Evolutionary conservation across 139 green algal species (phyloP).

Genomic region (Auxenochlorella pyrenoidosa): DNA sequence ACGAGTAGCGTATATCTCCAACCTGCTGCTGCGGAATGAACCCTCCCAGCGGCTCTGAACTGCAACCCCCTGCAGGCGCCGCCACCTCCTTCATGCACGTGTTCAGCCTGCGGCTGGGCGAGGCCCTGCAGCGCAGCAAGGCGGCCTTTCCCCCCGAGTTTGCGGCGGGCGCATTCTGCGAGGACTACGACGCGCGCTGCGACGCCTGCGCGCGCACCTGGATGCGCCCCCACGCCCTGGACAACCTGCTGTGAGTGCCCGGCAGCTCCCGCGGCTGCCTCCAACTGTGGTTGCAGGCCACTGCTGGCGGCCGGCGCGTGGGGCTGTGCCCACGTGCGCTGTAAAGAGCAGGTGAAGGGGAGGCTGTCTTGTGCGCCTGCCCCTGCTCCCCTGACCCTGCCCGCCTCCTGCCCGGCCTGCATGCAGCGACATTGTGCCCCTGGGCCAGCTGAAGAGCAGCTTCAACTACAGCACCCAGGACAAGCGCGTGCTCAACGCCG

Average conservation of each 20-base stretch:
- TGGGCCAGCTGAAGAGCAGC: conserved; percentile 73
- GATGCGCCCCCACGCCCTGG: conserved; percentile 84
- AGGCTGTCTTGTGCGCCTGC: no score
- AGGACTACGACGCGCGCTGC: conserved; percentile 82
- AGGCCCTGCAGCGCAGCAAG: conserved; percentile 64
- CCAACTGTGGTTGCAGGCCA: no score
- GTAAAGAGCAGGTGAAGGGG: no score
- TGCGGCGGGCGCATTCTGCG: conserved; percentile 65
- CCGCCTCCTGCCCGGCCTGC: not conserved
- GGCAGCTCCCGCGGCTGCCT: not conserved
- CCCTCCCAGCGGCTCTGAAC: conserved; percentile 43
- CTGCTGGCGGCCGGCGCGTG: no score
- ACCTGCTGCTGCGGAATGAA: no score
- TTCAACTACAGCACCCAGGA: conserved; percentile 90
- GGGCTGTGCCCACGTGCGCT: no score
- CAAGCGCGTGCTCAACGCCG: conserved; percentile 92
- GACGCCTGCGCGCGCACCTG: conserved; percentile 85
- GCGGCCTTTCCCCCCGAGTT: conserved; percentile 73
- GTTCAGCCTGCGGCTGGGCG: conserved; percentile 64
- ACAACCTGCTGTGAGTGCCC: conserved; percentile 81
- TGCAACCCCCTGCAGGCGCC: conserved; percentile 62
- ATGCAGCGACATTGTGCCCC: conserved; percentile 86
- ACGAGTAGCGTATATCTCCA: no score
- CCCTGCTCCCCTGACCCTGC: not conserved
- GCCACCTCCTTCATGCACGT: conserved; percentile 85